A percentile compares a stretch with the other conserved stretches of the same genome.
Evolutionary conservation across 495 filamentous ascomycete genomes (phyloP).

Genomic region (Annulohypoxylon stygium): DNA sequence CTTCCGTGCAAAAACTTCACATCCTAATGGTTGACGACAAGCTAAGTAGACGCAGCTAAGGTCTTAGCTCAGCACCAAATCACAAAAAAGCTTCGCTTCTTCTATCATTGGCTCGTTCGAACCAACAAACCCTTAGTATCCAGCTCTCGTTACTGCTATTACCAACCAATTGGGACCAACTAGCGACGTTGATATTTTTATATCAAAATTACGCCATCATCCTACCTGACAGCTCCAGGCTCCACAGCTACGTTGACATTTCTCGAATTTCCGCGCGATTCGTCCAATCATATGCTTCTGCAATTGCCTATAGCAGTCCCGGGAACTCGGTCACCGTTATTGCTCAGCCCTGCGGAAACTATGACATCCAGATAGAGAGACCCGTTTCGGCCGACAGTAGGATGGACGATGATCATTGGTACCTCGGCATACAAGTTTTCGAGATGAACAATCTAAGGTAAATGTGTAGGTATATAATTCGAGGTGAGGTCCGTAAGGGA

Average conservation of each 20-base stretch:
- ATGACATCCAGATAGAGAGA: constrained; percentile 7
- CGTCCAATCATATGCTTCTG: constrained; percentile 20
- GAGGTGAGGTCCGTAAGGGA: constrained; percentile 17
- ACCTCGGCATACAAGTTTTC: neutral
- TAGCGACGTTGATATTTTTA: constrained; percentile 22
- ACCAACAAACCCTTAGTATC: neutral
- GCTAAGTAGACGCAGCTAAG: constrained; percentile 15
- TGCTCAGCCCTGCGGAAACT: constrained; percentile 38
- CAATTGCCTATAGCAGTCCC: constrained; percentile 30
- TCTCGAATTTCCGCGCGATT: neutral
- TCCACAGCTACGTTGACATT: constrained; percentile 2
- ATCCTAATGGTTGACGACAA: neutral
- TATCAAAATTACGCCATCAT: constrained; percentile 12
- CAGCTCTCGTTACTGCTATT: neutral
- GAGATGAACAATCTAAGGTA: neutral
- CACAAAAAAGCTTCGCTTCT: neutral
- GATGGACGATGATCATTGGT: constrained; percentile 4
- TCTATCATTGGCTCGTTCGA: constrained; percentile 17
- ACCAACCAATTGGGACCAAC: neutral
- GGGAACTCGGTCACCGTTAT: constrained; percentile 21
- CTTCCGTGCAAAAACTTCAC: neutral
- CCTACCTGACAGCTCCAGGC: neutral
- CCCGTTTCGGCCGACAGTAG: neutral
- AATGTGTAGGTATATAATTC: constrained; percentile 34
- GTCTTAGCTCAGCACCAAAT: constrained; percentile 35